Evolutionary conservation across 2,329 filamentous ascomycete genomes (phyloP), one percentile per base, ranked within the genome.

Genomic region (Xylariaceae sp.): DNA sequence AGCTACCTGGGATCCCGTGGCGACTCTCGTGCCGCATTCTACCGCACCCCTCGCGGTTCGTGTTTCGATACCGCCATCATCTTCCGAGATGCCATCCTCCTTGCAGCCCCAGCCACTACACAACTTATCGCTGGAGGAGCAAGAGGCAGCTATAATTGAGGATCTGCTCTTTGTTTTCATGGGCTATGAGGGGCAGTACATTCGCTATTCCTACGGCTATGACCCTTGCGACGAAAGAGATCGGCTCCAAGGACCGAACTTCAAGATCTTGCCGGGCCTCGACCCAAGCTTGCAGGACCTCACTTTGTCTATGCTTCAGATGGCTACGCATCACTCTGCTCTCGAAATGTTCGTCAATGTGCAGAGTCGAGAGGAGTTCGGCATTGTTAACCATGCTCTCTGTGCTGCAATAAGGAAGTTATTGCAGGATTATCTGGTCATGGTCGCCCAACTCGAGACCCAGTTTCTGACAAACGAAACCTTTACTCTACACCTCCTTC

Each of bases 121-220:
- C 58, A 85, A 89, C 59, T 76, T 97, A 60, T 86, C 86, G 0
- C 77, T 95, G 34, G 88, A 95, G 65, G 83, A 84, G 2, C 94
- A 99, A 73, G 94, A 99, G 75, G 84, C 86, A 23, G 89, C 86
- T 7, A 88, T 99, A 51, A 80, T 97, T 49, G 92, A 97, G 67
- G 94, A 99, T 68, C 76, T 99, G 13, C 76, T 97, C 42, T 97
- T 93, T 71, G 92, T 96, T 4, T 95, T 97, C 68, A 97, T 99
- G 92, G 94, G 94, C 23, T 96, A 92, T 64, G 94, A 99, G 75
- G 94, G 94, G n/a, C 92, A 96, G 73, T 97, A 97, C 72, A 89
- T 99, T 62, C 89, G 90, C 57, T 97, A 91, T 71, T 83, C 83
- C 60, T 88, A 90, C 65, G 83, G 84, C 7, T 97, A 96, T 72